Evolutionary conservation across 2,329 filamentous ascomycete genomes (phyloP).

Genomic region (Emmonsia crescens): DNA sequence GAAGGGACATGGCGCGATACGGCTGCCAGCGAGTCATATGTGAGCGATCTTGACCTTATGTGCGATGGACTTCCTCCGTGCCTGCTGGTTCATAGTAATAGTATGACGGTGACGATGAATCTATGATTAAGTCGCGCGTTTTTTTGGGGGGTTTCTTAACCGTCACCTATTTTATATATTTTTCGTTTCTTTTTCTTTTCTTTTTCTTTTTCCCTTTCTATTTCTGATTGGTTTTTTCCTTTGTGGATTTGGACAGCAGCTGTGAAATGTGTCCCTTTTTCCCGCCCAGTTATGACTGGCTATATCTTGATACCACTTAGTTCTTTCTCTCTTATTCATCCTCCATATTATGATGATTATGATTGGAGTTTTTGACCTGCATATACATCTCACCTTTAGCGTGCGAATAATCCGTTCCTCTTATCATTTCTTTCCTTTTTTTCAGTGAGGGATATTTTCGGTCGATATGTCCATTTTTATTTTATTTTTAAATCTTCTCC

Average conservation of each 20-base stretch:
- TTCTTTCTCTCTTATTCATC: not conserved
- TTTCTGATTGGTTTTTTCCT: not conserved
- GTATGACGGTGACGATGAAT: conserved; percentile 65
- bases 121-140: conserved; percentile 20
- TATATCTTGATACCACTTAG: not conserved
- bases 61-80: conserved; percentile 66
- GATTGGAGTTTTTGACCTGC: not conserved
- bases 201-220: not conserved
- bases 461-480: not conserved
- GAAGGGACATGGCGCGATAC: conserved; percentile 66
- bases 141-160: too few relatives aligned
- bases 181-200: not conserved
- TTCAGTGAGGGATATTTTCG: too few relatives aligned
- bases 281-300: not conserved
- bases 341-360: not conserved
- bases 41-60: conserved; percentile 67
- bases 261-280: not conserved
- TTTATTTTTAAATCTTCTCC: not conserved
- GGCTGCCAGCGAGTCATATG: conserved; percentile 58
- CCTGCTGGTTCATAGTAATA: conserved; percentile 73
- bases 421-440: not conserved
- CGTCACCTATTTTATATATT: not conserved
- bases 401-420: not conserved
- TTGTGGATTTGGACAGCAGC: not conserved
- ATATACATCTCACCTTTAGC: not conserved